Conservation (phyloP, 805 yeast genomes). For the Schwanniomyces pseudopolymorphus region DNA sequence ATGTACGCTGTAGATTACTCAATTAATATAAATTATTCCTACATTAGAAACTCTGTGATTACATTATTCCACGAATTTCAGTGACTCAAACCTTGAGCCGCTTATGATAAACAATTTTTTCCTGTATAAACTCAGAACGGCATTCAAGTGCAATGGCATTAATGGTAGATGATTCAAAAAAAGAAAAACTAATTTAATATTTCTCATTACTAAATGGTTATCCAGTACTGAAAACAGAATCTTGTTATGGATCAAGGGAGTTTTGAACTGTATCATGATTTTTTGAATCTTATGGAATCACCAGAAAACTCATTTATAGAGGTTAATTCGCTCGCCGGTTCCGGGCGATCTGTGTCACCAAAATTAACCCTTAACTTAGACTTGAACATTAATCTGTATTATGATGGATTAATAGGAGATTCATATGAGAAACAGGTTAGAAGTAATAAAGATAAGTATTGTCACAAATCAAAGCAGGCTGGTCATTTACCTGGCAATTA, state of each 20-base stretch:
- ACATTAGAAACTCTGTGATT: neutral
- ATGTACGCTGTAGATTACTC: neutral
- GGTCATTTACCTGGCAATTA: neutral
- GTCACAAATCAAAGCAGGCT: neutral
- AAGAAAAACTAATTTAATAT: neutral
- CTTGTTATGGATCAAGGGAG: constrained; percentile 5
- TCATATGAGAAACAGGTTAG: neutral
- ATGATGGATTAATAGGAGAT: constrained; percentile 5
- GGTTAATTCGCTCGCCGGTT: neutral
- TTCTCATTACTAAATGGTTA: neutral
- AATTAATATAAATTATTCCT: neutral
- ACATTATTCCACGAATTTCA: neutral
- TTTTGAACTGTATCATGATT: constrained; percentile 25
- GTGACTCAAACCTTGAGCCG: neutral
- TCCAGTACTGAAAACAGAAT: neutral
- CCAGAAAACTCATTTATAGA: neutral
- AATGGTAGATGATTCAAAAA: neutral
- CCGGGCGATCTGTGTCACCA: neutral
- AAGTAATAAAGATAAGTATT: neutral
- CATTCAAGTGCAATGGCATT: neutral
- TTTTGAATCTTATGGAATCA: constrained; percentile 22
- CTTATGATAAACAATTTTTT: neutral
- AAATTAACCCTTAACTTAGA: constrained; percentile 8
- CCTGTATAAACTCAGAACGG: neutral
- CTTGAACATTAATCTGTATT: constrained; percentile 7